These are phyloP conservation scores for Musa schizocarpa DNA, from an alignment of 176 grass and related monocot genomes.

Conservation along the genomic window DNA sequence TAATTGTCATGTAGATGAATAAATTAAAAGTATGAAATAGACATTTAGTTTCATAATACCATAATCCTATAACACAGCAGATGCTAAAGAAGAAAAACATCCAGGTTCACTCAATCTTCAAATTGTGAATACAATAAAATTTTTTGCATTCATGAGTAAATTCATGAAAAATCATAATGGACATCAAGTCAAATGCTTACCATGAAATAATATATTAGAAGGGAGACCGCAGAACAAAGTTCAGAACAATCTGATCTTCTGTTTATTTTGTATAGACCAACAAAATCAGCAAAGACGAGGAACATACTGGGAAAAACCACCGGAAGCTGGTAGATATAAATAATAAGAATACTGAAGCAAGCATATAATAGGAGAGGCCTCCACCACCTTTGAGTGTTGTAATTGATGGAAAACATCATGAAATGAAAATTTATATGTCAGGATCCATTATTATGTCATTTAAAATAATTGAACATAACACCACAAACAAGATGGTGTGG, in stretches of 20 bases:
- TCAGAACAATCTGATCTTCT: constrained; percentile 72
- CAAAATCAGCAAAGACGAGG: constrained; percentile 66
- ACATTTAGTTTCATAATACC: no score
- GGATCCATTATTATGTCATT: background rate
- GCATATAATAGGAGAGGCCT: constrained; percentile 79
- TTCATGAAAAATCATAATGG: background rate
- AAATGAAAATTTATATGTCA: background rate
- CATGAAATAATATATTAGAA: constrained; percentile 82
- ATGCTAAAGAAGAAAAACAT: background rate
- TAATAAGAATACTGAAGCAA: constrained; percentile 78
- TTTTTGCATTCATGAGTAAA: background rate
- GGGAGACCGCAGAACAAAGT: constrained; percentile 71
- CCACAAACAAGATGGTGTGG: background rate
- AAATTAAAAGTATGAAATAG: no score
- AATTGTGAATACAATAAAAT: background rate
- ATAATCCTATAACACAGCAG: no score
- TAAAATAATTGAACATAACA: constrained; percentile 1
- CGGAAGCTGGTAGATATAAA: constrained; percentile 85
- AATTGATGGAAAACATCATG: constrained; percentile 1
- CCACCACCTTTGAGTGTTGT: constrained; percentile 61
- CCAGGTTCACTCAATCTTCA: background rate
- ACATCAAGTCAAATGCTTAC: constrained; percentile 41
- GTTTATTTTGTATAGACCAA: constrained; percentile 84
- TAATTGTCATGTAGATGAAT: no score
- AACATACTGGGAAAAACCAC: constrained; percentile 56